A percentile compares a stretch with the other conserved stretches of the same genome.
Evolutionary conservation across 257 asterid genomes (phyloP).

Genomic region (Dorcoceras hygrometricum): DNA sequence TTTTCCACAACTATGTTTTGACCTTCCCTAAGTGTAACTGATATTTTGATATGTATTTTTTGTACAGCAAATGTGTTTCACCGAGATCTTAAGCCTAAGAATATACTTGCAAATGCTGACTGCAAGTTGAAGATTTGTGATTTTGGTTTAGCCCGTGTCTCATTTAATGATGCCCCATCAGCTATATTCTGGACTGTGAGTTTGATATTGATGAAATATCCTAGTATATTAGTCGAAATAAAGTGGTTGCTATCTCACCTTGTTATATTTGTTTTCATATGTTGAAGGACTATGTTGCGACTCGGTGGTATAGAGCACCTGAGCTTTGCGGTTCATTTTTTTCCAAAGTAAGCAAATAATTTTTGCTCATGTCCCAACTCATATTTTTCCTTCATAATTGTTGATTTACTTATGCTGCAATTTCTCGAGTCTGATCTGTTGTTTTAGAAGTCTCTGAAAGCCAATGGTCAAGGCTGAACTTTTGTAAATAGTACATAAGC

Average conservation of each 20-base stretch:
- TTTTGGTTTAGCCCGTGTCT: slow-evolving; percentile 95
- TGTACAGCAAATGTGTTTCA: slow-evolving; percentile 84
- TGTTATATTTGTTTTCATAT: slow-evolving; percentile 24
- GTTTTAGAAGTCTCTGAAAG: no score
- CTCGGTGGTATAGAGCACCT: slow-evolving; percentile 98
- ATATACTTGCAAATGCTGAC: slow-evolving; percentile 94
- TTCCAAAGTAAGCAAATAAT: slow-evolving; percentile 72
- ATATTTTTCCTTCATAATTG: slow-evolving; percentile 11
- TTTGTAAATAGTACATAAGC: no score
- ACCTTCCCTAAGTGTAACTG: slow-evolving; percentile 16
- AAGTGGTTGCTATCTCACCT: slow-evolving; percentile 15
- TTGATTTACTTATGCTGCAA: background rate
- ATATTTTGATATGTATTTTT: slow-evolving; percentile 24
- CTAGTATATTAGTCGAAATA: background rate
- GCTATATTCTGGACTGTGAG: slow-evolving; percentile 97
- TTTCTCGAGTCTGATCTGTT: no score
- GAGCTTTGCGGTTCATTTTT: slow-evolving; percentile 96
- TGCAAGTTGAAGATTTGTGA: slow-evolving; percentile 97
- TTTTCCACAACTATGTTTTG: background rate
- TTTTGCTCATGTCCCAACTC: slow-evolving; percentile 14
- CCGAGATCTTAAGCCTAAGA: slow-evolving; percentile 92
- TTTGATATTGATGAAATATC: slow-evolving; percentile 23
- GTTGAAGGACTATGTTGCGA: slow-evolving; percentile 93
- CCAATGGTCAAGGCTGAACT: no score
- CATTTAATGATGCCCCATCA: slow-evolving; percentile 95